Evolutionary conservation across 306 rosid genomes (phyloP), one percentile per base, ranked within the genome.

Genomic region (Cucumis hystrix): DNA sequence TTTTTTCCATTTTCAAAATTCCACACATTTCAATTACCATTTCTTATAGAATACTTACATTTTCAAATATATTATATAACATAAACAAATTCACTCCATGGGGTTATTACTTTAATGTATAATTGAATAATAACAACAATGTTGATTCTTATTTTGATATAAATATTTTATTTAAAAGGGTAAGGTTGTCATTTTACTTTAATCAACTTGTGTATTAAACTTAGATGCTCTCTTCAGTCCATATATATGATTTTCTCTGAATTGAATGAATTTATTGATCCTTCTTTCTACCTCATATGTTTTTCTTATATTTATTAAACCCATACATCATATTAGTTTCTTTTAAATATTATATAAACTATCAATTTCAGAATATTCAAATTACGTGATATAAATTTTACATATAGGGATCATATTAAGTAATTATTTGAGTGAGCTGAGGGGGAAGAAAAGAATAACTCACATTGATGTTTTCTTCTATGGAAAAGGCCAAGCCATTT

Each of bases 401-500:
- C 25, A 23, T 23, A 23, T n/a, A n/a, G n/a, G n/a, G n/a, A n/a
- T n/a, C n/a, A n/a, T n/a, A n/a, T n/a, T n/a, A n/a, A n/a, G n/a
- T n/a, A n/a, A n/a, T n/a, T n/a, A n/a, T n/a, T n/a, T n/a, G n/a
- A n/a, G n/a, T n/a, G n/a, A n/a, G n/a, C n/a, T n/a, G n/a, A n/a
- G n/a, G 30, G 49, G 49, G 4, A 16, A n/a, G 28, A 57, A 56
- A 1, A 23, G 1, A 23, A 23, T 23, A 23, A 83, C 97, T 91
- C 78, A 95, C 98, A 92, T 0, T 95, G 98, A 64, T 92, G 93
- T 75, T 92, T 95, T 85, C 98, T 92, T 68, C 91, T 82, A 74
- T 95, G 97, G 80, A 95, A 95, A 61, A 92, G 97, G 55, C 97
- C 98, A 68, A 95, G 97, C 98, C 98, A 95, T 76, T 95, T 95